Percentiles rank a stretch among this genome's conserved stretches.
phyloP scores from a whole-genome alignment of 768 basidiomycete genomes.

The Boletus reticulatus region DNA sequence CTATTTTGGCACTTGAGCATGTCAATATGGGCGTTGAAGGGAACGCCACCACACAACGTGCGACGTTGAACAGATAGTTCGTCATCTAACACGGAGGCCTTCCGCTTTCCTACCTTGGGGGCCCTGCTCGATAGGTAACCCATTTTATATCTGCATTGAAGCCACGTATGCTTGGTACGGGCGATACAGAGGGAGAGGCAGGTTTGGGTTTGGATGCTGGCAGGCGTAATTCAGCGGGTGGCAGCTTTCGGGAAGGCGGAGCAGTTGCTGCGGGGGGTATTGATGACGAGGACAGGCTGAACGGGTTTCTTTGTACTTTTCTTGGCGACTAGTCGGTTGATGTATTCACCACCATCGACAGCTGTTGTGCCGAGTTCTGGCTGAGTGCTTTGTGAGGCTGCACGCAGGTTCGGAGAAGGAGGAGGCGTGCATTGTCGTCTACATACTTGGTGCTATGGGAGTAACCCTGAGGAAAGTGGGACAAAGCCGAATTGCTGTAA shows the following conservation, averaged over 20 bases:
- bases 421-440: slow-evolving; percentile 41
- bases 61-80: slow-evolving; percentile 38
- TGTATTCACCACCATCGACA: slow-evolving; percentile 50
- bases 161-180: slow-evolving; percentile 47
- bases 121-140: slow-evolving; percentile 49
- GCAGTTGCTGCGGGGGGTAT: slow-evolving; percentile 36
- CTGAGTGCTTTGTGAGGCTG: slow-evolving; percentile 37
- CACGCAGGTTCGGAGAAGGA: slow-evolving; percentile 42
- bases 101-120: slow-evolving; percentile 51
- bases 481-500: slow-evolving; percentile 78
- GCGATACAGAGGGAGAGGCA: slow-evolving; percentile 39
- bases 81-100: slow-evolving; percentile 43
- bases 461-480: slow-evolving; percentile 69
- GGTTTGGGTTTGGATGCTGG: slow-evolving; percentile 18
- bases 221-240: slow-evolving; percentile 13
- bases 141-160: slow-evolving; percentile 43
- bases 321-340: slow-evolving; percentile 76
- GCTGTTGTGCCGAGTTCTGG: slow-evolving; percentile 40
- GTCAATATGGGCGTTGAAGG: slow-evolving; percentile 61
- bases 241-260: slow-evolving; percentile 11
- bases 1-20: slow-evolving; percentile 54
- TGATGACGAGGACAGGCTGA: slow-evolving; percentile 40
- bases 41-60: slow-evolving; percentile 67
- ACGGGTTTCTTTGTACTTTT: slow-evolving; percentile 67
- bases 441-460: slow-evolving; percentile 45